Evolutionary conservation across 2,329 filamentous ascomycete species (phyloP), one percentile per base, ranked within the genome.

Genomic region (Penicillium sp.): DNA sequence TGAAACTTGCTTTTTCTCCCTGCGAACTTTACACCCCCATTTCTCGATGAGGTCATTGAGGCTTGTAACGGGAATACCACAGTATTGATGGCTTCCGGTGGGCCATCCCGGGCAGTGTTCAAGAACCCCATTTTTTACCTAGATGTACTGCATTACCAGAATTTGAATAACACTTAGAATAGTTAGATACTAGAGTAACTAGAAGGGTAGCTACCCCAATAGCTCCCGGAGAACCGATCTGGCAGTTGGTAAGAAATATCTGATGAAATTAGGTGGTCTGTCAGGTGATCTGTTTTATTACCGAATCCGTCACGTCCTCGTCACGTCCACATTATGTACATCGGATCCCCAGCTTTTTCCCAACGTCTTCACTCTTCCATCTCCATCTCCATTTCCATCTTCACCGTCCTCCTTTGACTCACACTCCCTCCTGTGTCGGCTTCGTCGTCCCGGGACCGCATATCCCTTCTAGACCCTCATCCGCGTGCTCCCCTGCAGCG

Each of bases 31-130:
- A 9, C n/a, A 23, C 12, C 13, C 7, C 5, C 13, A 30, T 21
- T 37, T n/a, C 4, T 37, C 27, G 45, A 62, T 64, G 61, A 64
- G 44, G 54, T 64, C 61, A 64, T 59, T 10, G 39, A 58, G 54
- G 52, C 41, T 21, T 30, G 50, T 49, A 47, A 20, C 42, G 17
- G 3, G 26, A 41, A 36, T 48, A 46, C 37, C 32, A 34, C 9
- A 12, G 41, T 37, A 43, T 20, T 26, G 17, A 9, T 2, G 7
- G 8, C 33, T 20, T 36, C 17, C 33, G 15, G 33, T 13, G n/a
- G n/a, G n/a, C n/a, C n/a, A n/a, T 3, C 17, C n/a, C 8, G 6
- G 10, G n/a, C 7, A 5, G 9, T 36, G 17, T 3, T 10, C 18
- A 5, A 18, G 5, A 8, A 10, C 17, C 33, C 4, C 12, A 8